Percentiles rank a stretch among this genome's conserved stretches.
Evolutionary conservation across 495 filamentous ascomycete species (phyloP).

Genomic region (Stereocaulon alpinum): DNA sequence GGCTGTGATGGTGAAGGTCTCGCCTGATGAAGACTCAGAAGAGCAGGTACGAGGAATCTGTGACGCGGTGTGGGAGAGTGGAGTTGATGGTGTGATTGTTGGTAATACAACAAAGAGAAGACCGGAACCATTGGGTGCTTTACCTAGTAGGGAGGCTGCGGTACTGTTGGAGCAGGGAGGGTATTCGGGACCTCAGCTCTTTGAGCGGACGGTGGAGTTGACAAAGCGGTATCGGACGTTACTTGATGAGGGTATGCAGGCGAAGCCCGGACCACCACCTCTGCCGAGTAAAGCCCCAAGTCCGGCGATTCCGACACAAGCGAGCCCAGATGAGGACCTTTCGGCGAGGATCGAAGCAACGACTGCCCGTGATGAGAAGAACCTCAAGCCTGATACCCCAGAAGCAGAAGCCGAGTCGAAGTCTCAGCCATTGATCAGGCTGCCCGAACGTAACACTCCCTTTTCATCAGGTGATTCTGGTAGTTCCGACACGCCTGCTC

Average conservation of each 20-base stretch:
- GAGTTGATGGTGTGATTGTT: slow-evolving; percentile 92
- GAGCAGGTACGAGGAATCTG: slow-evolving; percentile 79
- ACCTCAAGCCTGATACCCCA: slow-evolving; percentile 14
- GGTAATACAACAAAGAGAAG: slow-evolving; percentile 89
- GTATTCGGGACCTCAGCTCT: slow-evolving; percentile 81
- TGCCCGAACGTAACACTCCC: slow-evolving; percentile 10
- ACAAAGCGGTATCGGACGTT: slow-evolving; percentile 68
- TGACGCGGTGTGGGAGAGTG: slow-evolving; percentile 69
- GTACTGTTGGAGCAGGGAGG: slow-evolving; percentile 70
- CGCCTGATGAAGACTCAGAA: slow-evolving; percentile 81
- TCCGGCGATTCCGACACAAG: neutral
- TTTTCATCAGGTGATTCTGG: slow-evolving; percentile 5
- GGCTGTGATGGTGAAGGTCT: slow-evolving; percentile 92
- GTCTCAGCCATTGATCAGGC: slow-evolving; percentile 16
- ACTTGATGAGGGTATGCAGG: slow-evolving; percentile 43
- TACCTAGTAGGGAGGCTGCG: slow-evolving; percentile 55
- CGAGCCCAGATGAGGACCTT: neutral
- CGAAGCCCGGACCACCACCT: neutral
- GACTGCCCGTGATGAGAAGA: slow-evolving; percentile 16
- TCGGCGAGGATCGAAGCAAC: slow-evolving; percentile 21
- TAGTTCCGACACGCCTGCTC: neutral
- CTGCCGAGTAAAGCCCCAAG: neutral
- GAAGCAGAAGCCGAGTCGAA: slow-evolving; percentile 6
- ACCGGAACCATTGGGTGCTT: slow-evolving; percentile 52
- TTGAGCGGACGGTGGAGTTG: slow-evolving; percentile 61